These are phyloP conservation scores for Pichia sp. DNA, from an alignment of 1,139 yeast species.

Conservation along the genomic window DNA sequence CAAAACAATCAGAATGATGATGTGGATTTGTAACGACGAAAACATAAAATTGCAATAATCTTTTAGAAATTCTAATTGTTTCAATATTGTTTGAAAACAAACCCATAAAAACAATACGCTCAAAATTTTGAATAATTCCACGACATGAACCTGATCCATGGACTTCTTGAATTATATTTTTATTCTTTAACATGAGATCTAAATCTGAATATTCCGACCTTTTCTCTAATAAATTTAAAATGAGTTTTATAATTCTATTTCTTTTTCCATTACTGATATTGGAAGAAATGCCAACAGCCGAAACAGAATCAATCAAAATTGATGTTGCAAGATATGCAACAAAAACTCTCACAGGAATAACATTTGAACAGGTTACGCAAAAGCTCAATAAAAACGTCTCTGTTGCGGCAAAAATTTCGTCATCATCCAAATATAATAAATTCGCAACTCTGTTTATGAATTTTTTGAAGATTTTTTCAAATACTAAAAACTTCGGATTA, in stretches of 20 bases:
- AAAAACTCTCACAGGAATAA: constrained; percentile 11
- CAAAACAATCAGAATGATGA: constrained; percentile 31
- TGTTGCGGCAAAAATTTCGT: constrained; percentile 16
- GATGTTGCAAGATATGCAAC: constrained; percentile 22
- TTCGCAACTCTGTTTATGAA: constrained; percentile 20
- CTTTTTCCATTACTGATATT: constrained; percentile 15
- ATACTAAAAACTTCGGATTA: constrained; percentile 8
- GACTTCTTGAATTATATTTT: constrained; percentile 5
- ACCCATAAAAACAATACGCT: constrained; percentile 22
- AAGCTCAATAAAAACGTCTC: constrained; percentile 21
- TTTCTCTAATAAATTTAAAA: constrained; percentile 20
- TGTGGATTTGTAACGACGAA: constrained; percentile 17
- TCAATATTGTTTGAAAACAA: constrained; percentile 25
- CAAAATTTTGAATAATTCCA: constrained; percentile 22
- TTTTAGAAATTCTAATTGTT: constrained; percentile 24
- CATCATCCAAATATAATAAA: constrained; percentile 19
- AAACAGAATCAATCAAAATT: constrained; percentile 21
- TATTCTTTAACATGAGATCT: constrained; percentile 7
- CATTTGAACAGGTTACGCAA: constrained; percentile 20
- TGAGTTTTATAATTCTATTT: constrained; percentile 18
- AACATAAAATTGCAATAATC: constrained; percentile 21
- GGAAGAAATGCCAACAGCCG: constrained; percentile 20
- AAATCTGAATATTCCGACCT: constrained; percentile 16
- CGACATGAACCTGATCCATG: constrained; percentile 21
- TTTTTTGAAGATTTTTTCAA: constrained; percentile 19